Evolutionary conservation across 2,329 filamentous ascomycete species (phyloP).

Genomic region (Aspergillus unguis): DNA sequence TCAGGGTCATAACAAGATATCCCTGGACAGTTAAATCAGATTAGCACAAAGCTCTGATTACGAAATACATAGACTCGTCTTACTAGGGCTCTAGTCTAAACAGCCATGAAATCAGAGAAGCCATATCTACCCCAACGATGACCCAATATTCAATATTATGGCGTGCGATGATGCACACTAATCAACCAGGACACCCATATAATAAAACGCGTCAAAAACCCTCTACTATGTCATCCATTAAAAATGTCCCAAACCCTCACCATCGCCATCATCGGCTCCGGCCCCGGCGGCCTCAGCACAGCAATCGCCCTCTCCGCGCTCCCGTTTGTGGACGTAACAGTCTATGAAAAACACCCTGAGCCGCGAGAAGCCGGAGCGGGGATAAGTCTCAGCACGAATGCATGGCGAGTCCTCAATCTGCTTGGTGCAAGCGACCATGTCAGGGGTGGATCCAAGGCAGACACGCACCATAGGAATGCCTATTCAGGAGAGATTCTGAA

Average conservation of each 20-base stretch:
- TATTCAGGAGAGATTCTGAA: not conserved
- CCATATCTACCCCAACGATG: too few species aligned
- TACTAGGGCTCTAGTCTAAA: too few species aligned
- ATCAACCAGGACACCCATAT: too few species aligned
- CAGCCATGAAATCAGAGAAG: too few species aligned
- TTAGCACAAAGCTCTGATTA: too few species aligned
- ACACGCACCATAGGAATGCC: slow-evolving; percentile 3
- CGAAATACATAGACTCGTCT: too few species aligned
- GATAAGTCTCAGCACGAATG: slow-evolving; percentile 5
- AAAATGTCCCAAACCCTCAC: not conserved
- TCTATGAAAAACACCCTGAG: slow-evolving; percentile 3
- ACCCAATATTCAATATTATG: too few species aligned
- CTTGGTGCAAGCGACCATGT: slow-evolving; percentile 4
- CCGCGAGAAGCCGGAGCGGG: slow-evolving; percentile 7
- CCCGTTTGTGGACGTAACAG: not conserved
- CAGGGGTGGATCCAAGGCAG: not conserved
- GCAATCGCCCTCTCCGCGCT: slow-evolving; percentile 6
- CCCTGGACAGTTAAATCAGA: too few species aligned
- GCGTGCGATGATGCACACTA: too few species aligned
- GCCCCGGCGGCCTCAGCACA: slow-evolving; percentile 1
- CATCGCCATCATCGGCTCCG: slow-evolving; percentile 6
- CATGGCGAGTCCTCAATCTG: slow-evolving; percentile 1
- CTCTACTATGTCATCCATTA: too few species aligned
- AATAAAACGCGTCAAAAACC: too few species aligned
- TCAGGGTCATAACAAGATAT: too few species aligned